Evolutionary conservation across 306 rosid genomes (phyloP).

Genomic region (Cucumis hystrix): DNA sequence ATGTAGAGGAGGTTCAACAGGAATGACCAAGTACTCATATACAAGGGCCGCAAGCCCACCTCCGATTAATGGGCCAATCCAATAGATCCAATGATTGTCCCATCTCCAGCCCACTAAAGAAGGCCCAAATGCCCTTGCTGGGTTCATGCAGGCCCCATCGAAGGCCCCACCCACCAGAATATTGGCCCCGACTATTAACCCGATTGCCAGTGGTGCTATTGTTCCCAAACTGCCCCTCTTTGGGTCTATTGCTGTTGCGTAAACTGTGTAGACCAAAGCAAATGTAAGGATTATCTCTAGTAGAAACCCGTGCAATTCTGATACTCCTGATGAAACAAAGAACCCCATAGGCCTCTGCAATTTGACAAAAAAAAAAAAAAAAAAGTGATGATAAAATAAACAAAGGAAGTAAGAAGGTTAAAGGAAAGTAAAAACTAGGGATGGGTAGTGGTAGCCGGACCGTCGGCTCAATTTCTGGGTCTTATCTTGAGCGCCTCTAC

Average conservation of each 20-base stretch:
- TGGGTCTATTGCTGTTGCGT: constrained; percentile 86
- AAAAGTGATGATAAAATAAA: too few relatives aligned
- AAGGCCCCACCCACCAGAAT: constrained; percentile 80
- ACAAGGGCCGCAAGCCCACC: constrained; percentile 69
- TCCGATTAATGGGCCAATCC: constrained; percentile 86
- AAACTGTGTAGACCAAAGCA: constrained; percentile 60
- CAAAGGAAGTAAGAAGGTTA: too few relatives aligned
- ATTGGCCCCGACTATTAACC: constrained; percentile 71
- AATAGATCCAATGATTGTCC: constrained; percentile 80
- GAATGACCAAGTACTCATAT: constrained; percentile 69
- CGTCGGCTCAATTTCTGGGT: too few relatives aligned
- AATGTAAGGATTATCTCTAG: constrained; percentile 72
- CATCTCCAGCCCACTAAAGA: constrained; percentile 89
- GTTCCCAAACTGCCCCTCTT: constrained; percentile 57
- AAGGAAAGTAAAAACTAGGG: too few relatives aligned
- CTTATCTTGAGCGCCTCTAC: too few relatives aligned
- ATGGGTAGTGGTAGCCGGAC: too few relatives aligned
- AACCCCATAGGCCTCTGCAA: constrained; percentile 65
- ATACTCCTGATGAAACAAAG: constrained; percentile 35
- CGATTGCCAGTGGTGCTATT: constrained; percentile 74
- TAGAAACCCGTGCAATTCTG: constrained; percentile 40
- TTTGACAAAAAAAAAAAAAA: too few relatives aligned
- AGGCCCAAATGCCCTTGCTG: constrained; percentile 91
- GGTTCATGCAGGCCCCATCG: constrained; percentile 95
- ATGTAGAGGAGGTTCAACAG: constrained; percentile 50